A percentile compares a stretch with the other conserved stretches of the same genome.
Conservation (phyloP, 73 alveolate species). For the Tetrahymena thermophila region DNA sequence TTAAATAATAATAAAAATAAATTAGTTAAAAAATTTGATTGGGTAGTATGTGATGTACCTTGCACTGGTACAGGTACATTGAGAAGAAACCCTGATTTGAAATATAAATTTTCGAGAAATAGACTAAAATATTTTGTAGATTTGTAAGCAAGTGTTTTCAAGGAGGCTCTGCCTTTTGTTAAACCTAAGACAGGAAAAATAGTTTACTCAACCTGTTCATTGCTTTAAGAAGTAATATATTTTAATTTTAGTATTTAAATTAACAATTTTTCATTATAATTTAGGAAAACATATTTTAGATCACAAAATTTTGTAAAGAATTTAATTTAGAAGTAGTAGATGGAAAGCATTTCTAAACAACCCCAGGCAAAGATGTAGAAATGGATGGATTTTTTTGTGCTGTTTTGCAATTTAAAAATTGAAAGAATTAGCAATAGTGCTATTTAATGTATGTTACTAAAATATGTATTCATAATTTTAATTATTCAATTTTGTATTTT, state of each 20-base stretch:
- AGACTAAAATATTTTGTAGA: conserved; percentile 44
- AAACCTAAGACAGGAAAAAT: conserved; percentile 49
- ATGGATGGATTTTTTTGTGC: conserved; percentile 82
- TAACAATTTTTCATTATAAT: conserved; percentile 1
- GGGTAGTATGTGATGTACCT: conserved; percentile 80
- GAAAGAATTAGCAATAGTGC: not conserved
- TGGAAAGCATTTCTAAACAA: conserved; percentile 55
- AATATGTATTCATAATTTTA: not conserved
- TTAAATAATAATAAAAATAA: conserved; percentile 29
- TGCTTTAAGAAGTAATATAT: not conserved
- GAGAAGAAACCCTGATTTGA: conserved; percentile 79
- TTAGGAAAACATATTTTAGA: conserved; percentile 58
- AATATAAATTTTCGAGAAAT: conserved; percentile 59
- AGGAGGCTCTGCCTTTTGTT: conserved; percentile 50
- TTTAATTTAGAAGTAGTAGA: conserved; percentile 59
- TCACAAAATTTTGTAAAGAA: conserved; percentile 51
- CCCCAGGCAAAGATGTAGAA: conserved; percentile 54
- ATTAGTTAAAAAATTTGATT: conserved; percentile 52
- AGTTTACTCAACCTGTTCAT: conserved; percentile 67
- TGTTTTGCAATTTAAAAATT: conserved; percentile 25
- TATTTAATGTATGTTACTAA: not conserved
- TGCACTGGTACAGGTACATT: conserved; percentile 73
- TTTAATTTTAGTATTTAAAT: not conserved
- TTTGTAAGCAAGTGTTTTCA: conserved; percentile 50
- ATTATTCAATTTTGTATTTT: not conserved